Conservation (phyloP, 306 rosid genomes). For the Prunus salicina region DNA sequence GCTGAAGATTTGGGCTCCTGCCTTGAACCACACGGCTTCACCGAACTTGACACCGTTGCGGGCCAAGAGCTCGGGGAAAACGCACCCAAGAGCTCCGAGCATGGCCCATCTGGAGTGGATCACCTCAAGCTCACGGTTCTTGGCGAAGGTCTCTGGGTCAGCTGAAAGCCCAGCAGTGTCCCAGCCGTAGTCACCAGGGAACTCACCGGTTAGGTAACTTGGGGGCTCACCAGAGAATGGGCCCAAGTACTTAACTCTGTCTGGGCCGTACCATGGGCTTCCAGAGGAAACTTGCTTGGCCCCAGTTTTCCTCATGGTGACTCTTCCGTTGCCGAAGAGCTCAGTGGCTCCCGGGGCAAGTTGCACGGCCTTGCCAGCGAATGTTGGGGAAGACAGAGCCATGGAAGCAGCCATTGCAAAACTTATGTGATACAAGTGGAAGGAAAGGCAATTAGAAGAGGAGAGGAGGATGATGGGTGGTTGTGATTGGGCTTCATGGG, state of each 20-base stretch:
- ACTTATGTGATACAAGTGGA: neutral
- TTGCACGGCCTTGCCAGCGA: constrained; percentile 65
- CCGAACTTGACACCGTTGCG: constrained; percentile 88
- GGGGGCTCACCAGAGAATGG: constrained; percentile 90
- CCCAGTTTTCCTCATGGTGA: constrained; percentile 60
- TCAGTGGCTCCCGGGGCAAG: constrained; percentile 44
- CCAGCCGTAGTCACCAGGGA: constrained; percentile 90
- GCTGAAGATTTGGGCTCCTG: constrained; percentile 84
- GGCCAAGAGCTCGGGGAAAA: constrained; percentile 81
- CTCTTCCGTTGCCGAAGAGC: constrained; percentile 27
- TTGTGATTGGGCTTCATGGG: neutral
- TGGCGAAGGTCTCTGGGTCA: constrained; percentile 84
- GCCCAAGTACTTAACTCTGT: constrained; percentile 91
- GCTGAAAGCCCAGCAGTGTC: constrained; percentile 94
- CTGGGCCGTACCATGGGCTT: constrained; percentile 92
- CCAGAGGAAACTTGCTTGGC: constrained; percentile 40
- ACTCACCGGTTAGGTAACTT: constrained; percentile 64
- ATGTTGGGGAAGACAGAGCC: constrained; percentile 76
- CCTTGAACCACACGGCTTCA: constrained; percentile 93
- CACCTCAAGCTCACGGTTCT: constrained; percentile 75
- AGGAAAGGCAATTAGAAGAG: neutral
- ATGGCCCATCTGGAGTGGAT: constrained; percentile 91
- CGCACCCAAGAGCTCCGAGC: constrained; percentile 84
- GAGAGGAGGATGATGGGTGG: constrained; percentile 9
- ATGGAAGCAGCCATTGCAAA: constrained; percentile 57